phyloP scores from a whole-genome alignment of 306 rosid species.

The Biancaea sappan region DNA sequence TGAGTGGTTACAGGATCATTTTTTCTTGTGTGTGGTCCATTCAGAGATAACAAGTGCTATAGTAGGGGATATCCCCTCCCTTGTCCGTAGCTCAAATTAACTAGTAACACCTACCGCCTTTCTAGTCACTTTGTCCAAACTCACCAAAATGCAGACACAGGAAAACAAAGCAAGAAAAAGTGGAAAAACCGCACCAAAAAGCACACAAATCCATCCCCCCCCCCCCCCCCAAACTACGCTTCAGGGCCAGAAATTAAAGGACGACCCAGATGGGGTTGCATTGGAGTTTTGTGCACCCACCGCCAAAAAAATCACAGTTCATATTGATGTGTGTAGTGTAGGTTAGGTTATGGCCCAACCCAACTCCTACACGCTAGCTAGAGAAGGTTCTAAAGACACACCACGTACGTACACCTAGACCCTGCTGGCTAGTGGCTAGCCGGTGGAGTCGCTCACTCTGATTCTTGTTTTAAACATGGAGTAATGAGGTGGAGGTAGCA shows the following conservation, averaged over 20 bases:
- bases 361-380: background rate
- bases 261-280: background rate
- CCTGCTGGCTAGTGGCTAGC: no score
- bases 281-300: slow-evolving; percentile 14
- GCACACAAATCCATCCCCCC: background rate
- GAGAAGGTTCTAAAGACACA: background rate
- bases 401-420: background rate
- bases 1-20: background rate
- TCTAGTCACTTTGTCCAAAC: slow-evolving; percentile 1
- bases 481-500: background rate
- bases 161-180: background rate
- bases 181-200: background rate
- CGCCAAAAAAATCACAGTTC: slow-evolving; percentile 6
- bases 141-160: background rate
- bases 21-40: slow-evolving; percentile 32
- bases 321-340: background rate
- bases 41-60: slow-evolving; percentile 14
- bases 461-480: background rate
- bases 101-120: background rate
- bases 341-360: slow-evolving; percentile 14
- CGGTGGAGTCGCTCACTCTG: background rate
- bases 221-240: no score
- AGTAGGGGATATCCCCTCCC: slow-evolving; percentile 4
- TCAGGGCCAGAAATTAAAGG: background rate
- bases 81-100: background rate